These are phyloP conservation scores for Astrothelium macrocarpum DNA, from an alignment of 495 filamentous ascomycete genomes.

Conservation along the genomic window DNA sequence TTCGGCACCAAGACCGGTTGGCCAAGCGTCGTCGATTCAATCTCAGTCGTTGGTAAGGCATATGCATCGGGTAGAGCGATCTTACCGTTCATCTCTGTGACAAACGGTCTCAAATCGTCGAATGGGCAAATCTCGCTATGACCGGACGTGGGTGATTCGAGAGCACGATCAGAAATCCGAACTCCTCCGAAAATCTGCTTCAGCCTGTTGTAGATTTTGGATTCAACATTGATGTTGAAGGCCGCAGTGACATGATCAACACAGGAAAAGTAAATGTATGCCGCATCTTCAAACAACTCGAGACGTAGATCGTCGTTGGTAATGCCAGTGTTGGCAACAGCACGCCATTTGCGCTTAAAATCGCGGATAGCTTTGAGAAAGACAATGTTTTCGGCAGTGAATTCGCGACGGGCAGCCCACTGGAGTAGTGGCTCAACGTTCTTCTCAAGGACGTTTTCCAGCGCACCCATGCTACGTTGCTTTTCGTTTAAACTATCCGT, in stretches of 20 bases:
- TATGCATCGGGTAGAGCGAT: background rate
- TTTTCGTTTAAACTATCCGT: constrained; percentile 2
- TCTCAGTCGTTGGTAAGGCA: constrained; percentile 5
- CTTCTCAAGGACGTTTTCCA: constrained; percentile 23
- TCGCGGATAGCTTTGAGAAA: constrained; percentile 30
- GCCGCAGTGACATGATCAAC: constrained; percentile 27
- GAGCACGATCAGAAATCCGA: background rate
- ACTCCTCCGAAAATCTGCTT: constrained; percentile 15
- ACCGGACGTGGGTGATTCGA: background rate
- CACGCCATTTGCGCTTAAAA: constrained; percentile 25
- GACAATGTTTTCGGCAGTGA: constrained; percentile 33
- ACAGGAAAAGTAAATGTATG: constrained; percentile 27
- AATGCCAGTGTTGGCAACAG: background rate
- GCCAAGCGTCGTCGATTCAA: background rate
- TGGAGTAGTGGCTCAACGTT: constrained; percentile 27
- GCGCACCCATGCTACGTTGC: constrained; percentile 25
- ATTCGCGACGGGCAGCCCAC: constrained; percentile 25
- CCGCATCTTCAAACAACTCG: constrained; percentile 26
- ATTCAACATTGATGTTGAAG: constrained; percentile 30
- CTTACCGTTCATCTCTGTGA: background rate
- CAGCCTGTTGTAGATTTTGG: constrained; percentile 20
- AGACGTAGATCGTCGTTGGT: constrained; percentile 10
- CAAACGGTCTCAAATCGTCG: background rate
- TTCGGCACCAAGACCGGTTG: constrained; percentile 12
- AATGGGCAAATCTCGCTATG: constrained; percentile 1